Evolutionary conservation across 2,329 filamentous ascomycete genomes (phyloP), one percentile per base, ranked within the genome.

Genomic region (Plenodomus lindquistii): DNA sequence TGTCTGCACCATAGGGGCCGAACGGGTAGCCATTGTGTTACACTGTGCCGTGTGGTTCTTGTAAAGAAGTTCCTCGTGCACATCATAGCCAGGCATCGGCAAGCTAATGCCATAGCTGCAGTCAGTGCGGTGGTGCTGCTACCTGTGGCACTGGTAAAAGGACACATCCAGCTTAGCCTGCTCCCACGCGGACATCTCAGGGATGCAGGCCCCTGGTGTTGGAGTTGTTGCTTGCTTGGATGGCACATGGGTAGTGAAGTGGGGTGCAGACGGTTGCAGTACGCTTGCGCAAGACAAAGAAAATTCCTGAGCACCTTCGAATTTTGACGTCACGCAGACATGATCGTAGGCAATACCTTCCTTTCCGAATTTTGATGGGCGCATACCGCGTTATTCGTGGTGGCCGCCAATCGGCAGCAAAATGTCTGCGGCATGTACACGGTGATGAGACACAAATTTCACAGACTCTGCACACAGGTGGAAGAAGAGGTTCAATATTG

Each of bases 311-410:
- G 13, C 35, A 37, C 16, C 35, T 19, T 37, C 16, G 18, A 19
- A n/a, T 42, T 31, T 42, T 20, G 19, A 42, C 40, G 40, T 31
- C 27, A 42, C 40, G 40, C 27, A 7, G 27, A 27, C n/a, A 16
- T 22, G 38, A 22, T 16, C 16, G 2, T 31, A n/a, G 40, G 27
- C 16, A 19, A 31, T 27, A 34, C 40, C 22, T 20, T 42, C n/a
- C 17, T 31, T 31, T 31, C 27, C 27, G 27, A 31, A 31, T 11
- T 31, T 31, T 31, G 27, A 31, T 13, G 6, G 15, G 11, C 27
- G 11, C 6, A 8, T 15, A 31, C 11, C 27, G 9, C 27, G 27
- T 31, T 15, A 31, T 4, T 13, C 11, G 27, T 31, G 11, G 27
- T 31, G 15, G 11, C 15, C 15, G 27, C 9, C 11, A 8, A 31